These are phyloP conservation scores for Stenogyne calaminthoides DNA, from an alignment of 305 asterid species.

Conservation along the genomic window DNA sequence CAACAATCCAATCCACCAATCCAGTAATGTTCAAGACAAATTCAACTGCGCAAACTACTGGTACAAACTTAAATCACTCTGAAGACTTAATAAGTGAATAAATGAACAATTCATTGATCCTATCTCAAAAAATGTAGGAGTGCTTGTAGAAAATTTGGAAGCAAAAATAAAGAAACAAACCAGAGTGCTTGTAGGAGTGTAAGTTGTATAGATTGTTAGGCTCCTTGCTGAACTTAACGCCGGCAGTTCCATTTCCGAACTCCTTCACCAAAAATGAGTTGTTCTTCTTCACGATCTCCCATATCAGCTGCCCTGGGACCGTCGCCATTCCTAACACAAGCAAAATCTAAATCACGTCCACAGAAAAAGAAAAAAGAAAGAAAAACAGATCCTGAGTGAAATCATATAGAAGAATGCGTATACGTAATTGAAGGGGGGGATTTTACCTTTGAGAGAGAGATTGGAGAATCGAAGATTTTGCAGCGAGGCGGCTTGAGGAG, in stretches of 20 bases:
- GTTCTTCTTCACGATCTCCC: slow-evolving; percentile 96
- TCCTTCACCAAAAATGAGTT: slow-evolving; percentile 78
- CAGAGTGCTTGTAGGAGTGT: slow-evolving; percentile 89
- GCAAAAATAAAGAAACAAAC: slow-evolving; percentile 32
- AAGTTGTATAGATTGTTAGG: slow-evolving; percentile 82
- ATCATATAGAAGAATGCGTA: neutral
- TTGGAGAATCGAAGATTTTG: slow-evolving; percentile 31
- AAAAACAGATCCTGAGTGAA: neutral
- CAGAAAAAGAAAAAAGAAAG: neutral
- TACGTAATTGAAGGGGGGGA: neutral
- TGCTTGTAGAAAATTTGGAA: neutral
- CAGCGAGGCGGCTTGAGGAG: slow-evolving; percentile 26
- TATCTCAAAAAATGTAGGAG: neutral
- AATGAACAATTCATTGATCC: neutral
- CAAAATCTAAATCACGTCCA: neutral
- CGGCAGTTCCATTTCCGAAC: slow-evolving; percentile 74
- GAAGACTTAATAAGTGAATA: neutral
- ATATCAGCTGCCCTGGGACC: slow-evolving; percentile 83
- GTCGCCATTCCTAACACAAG: slow-evolving; percentile 59
- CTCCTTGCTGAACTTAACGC: slow-evolving; percentile 80
- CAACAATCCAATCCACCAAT: neutral
- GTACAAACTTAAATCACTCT: neutral
- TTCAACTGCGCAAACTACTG: neutral
- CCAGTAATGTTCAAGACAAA: neutral
- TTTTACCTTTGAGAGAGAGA: slow-evolving; percentile 18